Evolutionary conservation across 768 basidiomycete genomes (phyloP), one percentile per base, ranked within the genome.

Genomic region (Termitomyces eurrhizus): DNA sequence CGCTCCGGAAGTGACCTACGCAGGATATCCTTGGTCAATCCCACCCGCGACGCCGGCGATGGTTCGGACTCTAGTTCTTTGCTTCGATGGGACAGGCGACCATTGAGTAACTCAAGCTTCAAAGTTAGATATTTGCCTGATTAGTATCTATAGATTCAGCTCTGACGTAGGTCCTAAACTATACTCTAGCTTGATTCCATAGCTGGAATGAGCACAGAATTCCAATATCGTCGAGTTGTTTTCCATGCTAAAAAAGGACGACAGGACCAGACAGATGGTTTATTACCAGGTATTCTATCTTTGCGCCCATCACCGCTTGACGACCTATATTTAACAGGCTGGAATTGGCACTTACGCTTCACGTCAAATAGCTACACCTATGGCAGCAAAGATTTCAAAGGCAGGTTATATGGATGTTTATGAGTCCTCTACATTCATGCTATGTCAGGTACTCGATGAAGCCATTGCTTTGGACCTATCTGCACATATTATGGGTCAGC

Each of bases 281-380:
- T 80, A 80, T 60, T 79, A 80, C 63, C 78, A 80, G 70, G 75
- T 69, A 58, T 35, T 4, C 7, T 42, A 35, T 21, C 51, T 18
- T 8, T 24, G 41, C 8, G 4, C 41, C 29, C 18, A 52, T 14
- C 21, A 51, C 29, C 2, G 33, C 32, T 7, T 32, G 18, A 21
- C 37, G 14, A 18, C 35, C 14, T 14, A 41, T 18, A 44, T 59
- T 44, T 37, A 42, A 18, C 21, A 45, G 63, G 80, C 85, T 29
- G 85, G 86, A 7, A 86, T 87, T 49, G 85, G 85, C 4, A 87
- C 85, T 1, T 87, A 87, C 56, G 79, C 77, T 7, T 71, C 75
- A 7, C 83, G 83, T 0, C 65, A 80, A 61, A 73, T 83, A 18
- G 82, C 79, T 4, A 82, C 82, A 2, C 83, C 82, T 0, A 51